A percentile compares a stretch with the other conserved stretches of the same genome.
Conservation (phyloP, 805 yeast species). For the Hanseniaspora vineae region DNA sequence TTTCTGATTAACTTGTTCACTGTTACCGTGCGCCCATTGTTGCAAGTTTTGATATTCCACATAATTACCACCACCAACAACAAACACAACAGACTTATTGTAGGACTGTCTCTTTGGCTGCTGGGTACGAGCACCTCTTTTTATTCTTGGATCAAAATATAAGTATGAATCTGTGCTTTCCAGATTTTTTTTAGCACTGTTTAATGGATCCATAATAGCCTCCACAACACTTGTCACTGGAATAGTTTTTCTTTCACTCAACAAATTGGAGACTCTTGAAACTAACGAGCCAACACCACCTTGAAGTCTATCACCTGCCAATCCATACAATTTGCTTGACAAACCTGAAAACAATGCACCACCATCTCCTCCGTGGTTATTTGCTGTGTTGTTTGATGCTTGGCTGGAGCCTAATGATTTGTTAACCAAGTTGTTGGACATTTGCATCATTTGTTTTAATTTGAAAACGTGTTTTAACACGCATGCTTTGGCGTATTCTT, state of each 20-base stretch:
- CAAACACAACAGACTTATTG: conserved; percentile 75
- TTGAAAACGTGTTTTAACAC: conserved; percentile 66
- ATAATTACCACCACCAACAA: conserved; percentile 95
- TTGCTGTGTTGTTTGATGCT: conserved; percentile 16
- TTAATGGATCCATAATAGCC: conserved; percentile 75
- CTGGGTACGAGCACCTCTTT: conserved; percentile 79
- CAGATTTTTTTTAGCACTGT: conserved; percentile 47
- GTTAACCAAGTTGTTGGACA: conserved; percentile 27
- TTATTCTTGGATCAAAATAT: conserved; percentile 75
- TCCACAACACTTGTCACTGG: conserved; percentile 88
- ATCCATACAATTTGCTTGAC: conserved; percentile 64
- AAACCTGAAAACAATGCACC: conserved; percentile 59
- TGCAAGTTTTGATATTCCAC: conserved; percentile 87
- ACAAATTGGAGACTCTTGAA: conserved; percentile 70
- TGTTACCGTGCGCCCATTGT: conserved; percentile 53
- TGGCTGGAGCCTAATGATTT: background rate
- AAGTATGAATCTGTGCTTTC: conserved; percentile 78
- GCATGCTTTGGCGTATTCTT: conserved; percentile 38
- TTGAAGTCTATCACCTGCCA: conserved; percentile 69
- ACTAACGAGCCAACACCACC: conserved; percentile 87
- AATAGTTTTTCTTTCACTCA: conserved; percentile 79
- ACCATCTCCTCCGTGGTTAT: conserved; percentile 21
- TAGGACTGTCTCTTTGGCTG: conserved; percentile 78
- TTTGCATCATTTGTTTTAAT: conserved; percentile 62
- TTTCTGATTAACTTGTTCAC: conserved; percentile 30